Percentiles rank a stretch among this genome's conserved stretches.
These are phyloP conservation scores for Neopestalotiopsis sp. DNA, from an alignment of 2,329 filamentous ascomycete genomes.

Conservation along the genomic window DNA sequence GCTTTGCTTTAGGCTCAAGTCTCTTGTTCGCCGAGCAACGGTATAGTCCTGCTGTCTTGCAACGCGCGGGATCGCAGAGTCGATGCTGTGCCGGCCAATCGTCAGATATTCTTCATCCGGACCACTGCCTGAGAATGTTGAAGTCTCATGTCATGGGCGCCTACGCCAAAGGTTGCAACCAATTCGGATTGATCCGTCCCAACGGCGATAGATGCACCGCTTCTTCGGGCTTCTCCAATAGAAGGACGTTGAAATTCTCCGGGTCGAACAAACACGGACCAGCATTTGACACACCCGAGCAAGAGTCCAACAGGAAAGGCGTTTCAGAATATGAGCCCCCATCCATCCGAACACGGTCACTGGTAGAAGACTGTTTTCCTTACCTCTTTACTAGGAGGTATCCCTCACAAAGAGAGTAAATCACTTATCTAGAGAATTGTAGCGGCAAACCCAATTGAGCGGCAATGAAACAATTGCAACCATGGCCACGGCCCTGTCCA, in stretches of 20 bases:
- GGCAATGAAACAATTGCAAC: not conserved
- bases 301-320: slow-evolving; percentile 4
- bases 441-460: not conserved
- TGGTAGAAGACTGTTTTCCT: not conserved
- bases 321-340: slow-evolving; percentile 9
- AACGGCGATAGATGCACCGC: not conserved
- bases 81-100: not conserved
- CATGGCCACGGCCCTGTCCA: not conserved
- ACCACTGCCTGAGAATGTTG: not conserved
- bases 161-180: not conserved
- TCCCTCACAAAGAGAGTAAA: no score
- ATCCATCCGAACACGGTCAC: not conserved
- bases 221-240: not conserved
- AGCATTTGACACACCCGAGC: slow-evolving; percentile 13
- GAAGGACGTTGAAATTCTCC: slow-evolving; percentile 6
- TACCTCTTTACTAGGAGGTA: not conserved
- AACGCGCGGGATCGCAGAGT: not conserved
- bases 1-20: no score
- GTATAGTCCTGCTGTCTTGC: not conserved
- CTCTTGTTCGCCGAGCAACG: not conserved
- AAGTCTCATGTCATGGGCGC: slow-evolving; percentile 1
- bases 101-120: not conserved
- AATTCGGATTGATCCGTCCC: slow-evolving; percentile 7
- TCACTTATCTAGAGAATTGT: no score
- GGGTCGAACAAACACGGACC: slow-evolving; percentile 6